Evolutionary conservation across 1,284 basidiomycete genomes (phyloP), one percentile per base, ranked within the genome.

Genomic region (Trametes polyzona): DNA sequence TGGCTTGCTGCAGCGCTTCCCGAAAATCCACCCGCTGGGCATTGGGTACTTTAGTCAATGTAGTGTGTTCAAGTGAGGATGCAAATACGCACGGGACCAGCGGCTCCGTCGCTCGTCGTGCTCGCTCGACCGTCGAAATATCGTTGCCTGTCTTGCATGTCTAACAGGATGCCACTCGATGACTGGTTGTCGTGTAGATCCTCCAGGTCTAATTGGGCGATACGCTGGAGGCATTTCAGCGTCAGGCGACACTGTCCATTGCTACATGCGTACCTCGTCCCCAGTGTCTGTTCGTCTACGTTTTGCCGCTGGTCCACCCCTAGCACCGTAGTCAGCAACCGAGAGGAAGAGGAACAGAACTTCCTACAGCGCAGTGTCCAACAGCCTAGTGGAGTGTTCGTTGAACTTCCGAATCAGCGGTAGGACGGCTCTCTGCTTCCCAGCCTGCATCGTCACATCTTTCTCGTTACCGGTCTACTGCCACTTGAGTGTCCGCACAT

Each of bases 371-470:
- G 88, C 85, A 41, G 89, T 83, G 55, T 90, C 90, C 26, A 98
- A 78, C 14, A 98, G 75, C 62, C 94, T 81, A 66, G 96, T 92
- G 0, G 94, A 96, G 73, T 99, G 97, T 68, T 98, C 94, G 69
- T 99, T 99, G 77, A 99, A 99, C 66, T 96, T 90, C 39, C 97
- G 83, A 66, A 99, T 98, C 30, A 99, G 81, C 0, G 97, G 97
- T 35, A 99, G 74, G 17, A 92, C 90, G 21, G 88, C 88, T 47
- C 88, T 81, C 71, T 97, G 92, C 64, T 89, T 85, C 7, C 97
- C 97, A 4, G 96, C 88, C 69, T 95, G 92, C 97, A 99, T 99
- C 0, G 97, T 98, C 42, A 93, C 75, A 69, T 99, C 97, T 70
- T 84, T 87, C 59, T 88, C 83, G 64, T 95, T 96, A 4, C 93